Conservation (phyloP, 805 yeast genomes). For the Kodamaea hsintzibuensis region DNA sequence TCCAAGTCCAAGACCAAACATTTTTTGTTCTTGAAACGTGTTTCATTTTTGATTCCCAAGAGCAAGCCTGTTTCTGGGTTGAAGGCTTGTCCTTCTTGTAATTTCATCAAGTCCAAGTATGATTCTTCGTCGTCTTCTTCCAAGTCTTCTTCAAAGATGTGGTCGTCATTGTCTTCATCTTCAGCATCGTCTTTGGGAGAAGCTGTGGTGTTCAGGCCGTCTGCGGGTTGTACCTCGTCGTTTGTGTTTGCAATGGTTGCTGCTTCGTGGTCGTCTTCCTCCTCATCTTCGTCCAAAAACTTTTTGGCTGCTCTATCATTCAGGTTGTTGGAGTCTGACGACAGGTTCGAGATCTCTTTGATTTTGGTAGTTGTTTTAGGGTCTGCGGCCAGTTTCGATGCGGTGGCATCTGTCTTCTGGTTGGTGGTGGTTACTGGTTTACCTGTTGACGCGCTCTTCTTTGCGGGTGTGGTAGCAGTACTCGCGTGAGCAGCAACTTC, state of each 20-base stretch:
- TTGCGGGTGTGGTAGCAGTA: background rate
- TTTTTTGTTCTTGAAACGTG: conserved; percentile 61
- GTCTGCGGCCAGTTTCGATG: background rate
- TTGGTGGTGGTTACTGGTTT: background rate
- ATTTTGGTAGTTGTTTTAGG: conserved; percentile 2
- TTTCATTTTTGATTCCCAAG: conserved; percentile 53
- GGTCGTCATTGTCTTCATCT: conserved; percentile 16
- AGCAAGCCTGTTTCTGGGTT: conserved; percentile 64
- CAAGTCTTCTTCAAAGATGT: conserved; percentile 25
- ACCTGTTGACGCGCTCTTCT: background rate
- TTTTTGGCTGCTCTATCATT: conserved; percentile 20
- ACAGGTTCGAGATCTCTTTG: conserved; percentile 7
- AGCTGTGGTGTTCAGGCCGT: conserved; percentile 24
- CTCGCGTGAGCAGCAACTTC: background rate
- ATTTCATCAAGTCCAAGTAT: conserved; percentile 56
- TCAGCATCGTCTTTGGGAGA: conserved; percentile 6
- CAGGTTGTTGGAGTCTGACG: conserved; percentile 11
- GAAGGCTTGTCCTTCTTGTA: conserved; percentile 72
- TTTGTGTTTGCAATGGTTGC: conserved; percentile 39
- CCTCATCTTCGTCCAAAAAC: conserved; percentile 32
- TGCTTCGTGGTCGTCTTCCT: conserved; percentile 26
- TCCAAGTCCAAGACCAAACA: conserved; percentile 91
- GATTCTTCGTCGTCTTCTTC: conserved; percentile 21
- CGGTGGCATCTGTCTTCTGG: background rate
- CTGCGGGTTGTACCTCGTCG: conserved; percentile 18